phyloP scores from a whole-genome alignment of 345 rosid genomes.

The Melaleuca alternifolia region DNA sequence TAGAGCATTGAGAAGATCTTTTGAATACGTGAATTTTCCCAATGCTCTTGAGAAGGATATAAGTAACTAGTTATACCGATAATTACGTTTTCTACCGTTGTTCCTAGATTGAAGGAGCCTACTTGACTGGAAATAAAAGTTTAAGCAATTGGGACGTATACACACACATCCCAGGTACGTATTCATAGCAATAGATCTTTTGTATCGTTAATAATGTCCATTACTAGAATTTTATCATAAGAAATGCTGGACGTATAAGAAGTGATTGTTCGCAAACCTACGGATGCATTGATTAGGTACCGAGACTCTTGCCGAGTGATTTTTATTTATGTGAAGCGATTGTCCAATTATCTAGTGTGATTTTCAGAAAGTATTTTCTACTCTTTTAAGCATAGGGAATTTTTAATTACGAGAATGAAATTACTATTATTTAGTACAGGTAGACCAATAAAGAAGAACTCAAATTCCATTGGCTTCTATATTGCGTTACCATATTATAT shows the following conservation, averaged over 20 bases:
- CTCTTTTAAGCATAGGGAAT: not conserved
- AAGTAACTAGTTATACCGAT: not conserved
- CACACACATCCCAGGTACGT: slow-evolving; percentile 9
- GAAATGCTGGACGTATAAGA: fast-evolving
- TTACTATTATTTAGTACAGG: not conserved
- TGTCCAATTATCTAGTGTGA: fast-evolving
- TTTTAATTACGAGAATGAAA: not conserved
- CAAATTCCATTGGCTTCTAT: not conserved
- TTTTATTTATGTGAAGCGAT: not conserved
- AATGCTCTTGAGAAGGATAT: not conserved
- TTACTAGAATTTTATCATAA: fast-evolving
- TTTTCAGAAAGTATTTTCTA: not conserved
- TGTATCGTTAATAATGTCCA: not conserved
- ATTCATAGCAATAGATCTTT: not conserved
- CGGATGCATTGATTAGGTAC: fast-evolving
- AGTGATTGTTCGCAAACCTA: not conserved
- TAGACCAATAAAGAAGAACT: not conserved
- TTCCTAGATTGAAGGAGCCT: slow-evolving; percentile 17
- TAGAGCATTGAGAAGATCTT: not conserved
- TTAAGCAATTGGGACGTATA: slow-evolving; percentile 20
- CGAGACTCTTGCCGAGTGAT: not conserved
- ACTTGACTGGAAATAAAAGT: slow-evolving; percentile 7
- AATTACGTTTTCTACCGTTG: not conserved
- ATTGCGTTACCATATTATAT: not conserved
- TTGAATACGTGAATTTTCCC: not conserved